Evolutionary conservation across 108 stramenopile genomes (phyloP), one percentile per base, ranked within the genome.

Genomic region (Seminavis robusta): DNA sequence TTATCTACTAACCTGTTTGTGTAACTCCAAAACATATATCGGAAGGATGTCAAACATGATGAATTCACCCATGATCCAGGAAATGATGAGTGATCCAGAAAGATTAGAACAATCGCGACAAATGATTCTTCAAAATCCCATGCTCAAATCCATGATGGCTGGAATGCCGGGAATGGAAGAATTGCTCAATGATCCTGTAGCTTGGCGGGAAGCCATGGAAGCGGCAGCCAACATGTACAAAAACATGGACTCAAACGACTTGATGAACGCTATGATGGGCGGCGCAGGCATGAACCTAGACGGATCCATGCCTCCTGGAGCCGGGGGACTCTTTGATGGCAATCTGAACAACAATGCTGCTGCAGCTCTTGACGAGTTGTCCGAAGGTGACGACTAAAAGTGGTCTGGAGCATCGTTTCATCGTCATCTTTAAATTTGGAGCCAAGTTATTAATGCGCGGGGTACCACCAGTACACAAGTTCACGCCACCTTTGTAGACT

Each of bases 131-230:
- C 47, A 71, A 1, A 92, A 88, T 71, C 91, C 91, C 31, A 88
- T 88, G 81, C 62, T 88, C 47, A 87, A 83, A 65, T 21, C 54
- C 25, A 84, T 84, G 70, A 86, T 92, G 86, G 44, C 61, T n/a
- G 46, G 64, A 19, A 79, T 92, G 74, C 91, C 91, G 8, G 91
- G 90, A 19, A 88, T 92, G 71, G 74, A 71, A 17, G 91, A 92
- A 53, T 66, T 92, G 29, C 62, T 92, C 32, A 71, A 80, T 30
- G 67, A 79, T 43, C 62, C 62, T 36, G 78, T 56, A 11, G 73
- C 65, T 16, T 88, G 80, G 77, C 36, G 62, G 33, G 71, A 81
- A 61, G 71, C 77, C 39, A 88, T 88, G 82, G 44, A 56, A 48
- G 74, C 69, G 23, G 80, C 86, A 1, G 79, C 69, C 26, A 58